Conservation (phyloP, 768 basidiomycete species). For the Rhodocollybia butyracea region DNA sequence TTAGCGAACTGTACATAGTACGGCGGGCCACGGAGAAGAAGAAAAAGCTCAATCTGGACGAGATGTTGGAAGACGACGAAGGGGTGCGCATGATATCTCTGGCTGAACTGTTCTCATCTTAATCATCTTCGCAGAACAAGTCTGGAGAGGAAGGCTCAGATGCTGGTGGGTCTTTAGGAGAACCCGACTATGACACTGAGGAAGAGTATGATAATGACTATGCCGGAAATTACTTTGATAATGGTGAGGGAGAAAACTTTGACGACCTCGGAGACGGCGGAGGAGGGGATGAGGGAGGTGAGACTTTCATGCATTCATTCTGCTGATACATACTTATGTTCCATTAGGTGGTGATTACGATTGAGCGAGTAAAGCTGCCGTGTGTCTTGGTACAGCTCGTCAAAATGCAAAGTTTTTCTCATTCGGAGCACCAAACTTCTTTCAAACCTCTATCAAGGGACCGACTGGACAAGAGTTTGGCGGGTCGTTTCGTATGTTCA, state of each 20-base stretch:
- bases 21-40: slow-evolving; percentile 28
- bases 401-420: too few relatives aligned
- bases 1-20: slow-evolving; percentile 9
- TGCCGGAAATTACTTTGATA: slow-evolving; percentile 89
- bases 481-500: too few relatives aligned
- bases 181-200: slow-evolving; percentile 81
- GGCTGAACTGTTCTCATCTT: background rate
- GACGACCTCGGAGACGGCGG: slow-evolving; percentile 57
- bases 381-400: background rate
- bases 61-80: slow-evolving; percentile 62
- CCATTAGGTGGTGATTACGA: slow-evolving; percentile 17
- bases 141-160: slow-evolving; percentile 58
- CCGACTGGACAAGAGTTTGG: too few relatives aligned
- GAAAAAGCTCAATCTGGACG: slow-evolving; percentile 60
- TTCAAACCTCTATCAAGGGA: too few relatives aligned
- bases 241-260: slow-evolving; percentile 77
- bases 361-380: background rate
- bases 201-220: slow-evolving; percentile 93
- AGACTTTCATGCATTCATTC: background rate
- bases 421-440: too few relatives aligned
- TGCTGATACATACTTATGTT: slow-evolving; percentile 2
- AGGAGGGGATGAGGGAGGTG: slow-evolving; percentile 63
- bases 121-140: slow-evolving; percentile 47
- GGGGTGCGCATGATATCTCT: slow-evolving; percentile 34
- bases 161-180: slow-evolving; percentile 50